phyloP scores from a whole-genome alignment of 306 rosid genomes.

The Cicer judaicum region DNA sequence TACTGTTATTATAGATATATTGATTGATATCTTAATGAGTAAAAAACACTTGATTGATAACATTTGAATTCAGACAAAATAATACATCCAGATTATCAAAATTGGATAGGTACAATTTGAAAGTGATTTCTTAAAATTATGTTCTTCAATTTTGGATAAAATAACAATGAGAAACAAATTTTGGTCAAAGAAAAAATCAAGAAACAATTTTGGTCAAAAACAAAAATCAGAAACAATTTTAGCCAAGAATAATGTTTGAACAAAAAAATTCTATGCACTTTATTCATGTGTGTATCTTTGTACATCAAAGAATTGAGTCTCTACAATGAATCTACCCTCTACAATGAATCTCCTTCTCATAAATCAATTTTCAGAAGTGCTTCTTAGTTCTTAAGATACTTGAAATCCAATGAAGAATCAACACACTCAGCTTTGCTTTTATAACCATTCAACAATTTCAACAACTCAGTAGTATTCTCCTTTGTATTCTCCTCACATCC shows the following conservation, averaged over 20 bases:
- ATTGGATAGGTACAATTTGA: too few species aligned
- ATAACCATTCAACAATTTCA: constrained; percentile 70
- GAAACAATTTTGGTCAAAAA: too few species aligned
- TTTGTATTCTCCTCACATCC: constrained; percentile 67
- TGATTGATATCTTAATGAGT: background rate
- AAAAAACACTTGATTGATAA: background rate
- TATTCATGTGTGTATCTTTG: constrained; percentile 39
- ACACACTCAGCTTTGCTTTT: constrained; percentile 56
- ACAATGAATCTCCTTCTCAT: background rate
- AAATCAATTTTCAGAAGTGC: constrained; percentile 49
- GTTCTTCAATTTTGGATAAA: too few species aligned
- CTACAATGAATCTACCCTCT: constrained; percentile 30
- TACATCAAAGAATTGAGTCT: constrained; percentile 46
- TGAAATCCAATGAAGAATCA: constrained; percentile 68
- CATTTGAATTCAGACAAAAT: too few species aligned
- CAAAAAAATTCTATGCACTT: constrained; percentile 18
- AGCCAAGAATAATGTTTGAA: constrained; percentile 33
- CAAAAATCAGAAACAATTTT: background rate
- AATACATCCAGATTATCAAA: too few species aligned
- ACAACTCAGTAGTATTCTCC: constrained; percentile 64
- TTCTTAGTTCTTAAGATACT: constrained; percentile 68
- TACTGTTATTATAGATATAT: background rate
- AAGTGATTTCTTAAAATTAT: too few species aligned
- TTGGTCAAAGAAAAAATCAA: too few species aligned
- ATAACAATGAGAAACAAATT: too few species aligned